Conservation (phyloP, 768 basidiomycete species). For the Suillus lakei region DNA sequence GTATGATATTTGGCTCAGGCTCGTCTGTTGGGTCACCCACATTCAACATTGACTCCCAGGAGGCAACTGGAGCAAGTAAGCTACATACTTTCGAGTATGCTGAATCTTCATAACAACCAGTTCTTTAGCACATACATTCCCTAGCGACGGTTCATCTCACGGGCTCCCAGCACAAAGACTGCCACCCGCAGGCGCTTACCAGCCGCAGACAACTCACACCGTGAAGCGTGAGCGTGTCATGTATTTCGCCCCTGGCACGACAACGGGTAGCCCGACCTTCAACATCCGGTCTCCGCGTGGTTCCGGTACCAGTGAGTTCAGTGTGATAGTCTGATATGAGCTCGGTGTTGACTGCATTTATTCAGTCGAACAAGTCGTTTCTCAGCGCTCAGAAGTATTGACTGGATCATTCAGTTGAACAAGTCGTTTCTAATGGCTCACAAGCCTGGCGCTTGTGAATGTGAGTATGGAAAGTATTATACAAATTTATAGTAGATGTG, state of each 20-base stretch:
- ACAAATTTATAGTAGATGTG: no score
- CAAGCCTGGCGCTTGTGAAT: not conserved
- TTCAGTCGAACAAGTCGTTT: not conserved
- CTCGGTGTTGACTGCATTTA: not conserved
- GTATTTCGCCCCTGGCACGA: not conserved
- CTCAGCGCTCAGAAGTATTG: conserved; percentile 54
- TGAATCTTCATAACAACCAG: not conserved
- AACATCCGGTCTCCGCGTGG: not conserved
- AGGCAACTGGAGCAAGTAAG: not conserved
- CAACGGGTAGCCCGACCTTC: not conserved
- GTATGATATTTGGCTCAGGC: not conserved
- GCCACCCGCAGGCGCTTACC: not conserved
- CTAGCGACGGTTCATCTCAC: not conserved
- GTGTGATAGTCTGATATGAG: not conserved
- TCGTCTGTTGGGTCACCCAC: not conserved
- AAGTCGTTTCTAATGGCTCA: not conserved
- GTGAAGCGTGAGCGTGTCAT: not conserved
- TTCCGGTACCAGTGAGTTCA: not conserved
- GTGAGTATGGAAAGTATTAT: not conserved
- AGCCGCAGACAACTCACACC: not conserved
- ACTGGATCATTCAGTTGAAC: not conserved
- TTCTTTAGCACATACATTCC: not conserved
- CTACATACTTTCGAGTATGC: no score
- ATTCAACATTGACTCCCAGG: conserved; percentile 1
- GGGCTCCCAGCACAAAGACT: not conserved